phyloP scores from a whole-genome alignment of 176 grass and related monocot species.

The Hsuehochloa calcarea region DNA sequence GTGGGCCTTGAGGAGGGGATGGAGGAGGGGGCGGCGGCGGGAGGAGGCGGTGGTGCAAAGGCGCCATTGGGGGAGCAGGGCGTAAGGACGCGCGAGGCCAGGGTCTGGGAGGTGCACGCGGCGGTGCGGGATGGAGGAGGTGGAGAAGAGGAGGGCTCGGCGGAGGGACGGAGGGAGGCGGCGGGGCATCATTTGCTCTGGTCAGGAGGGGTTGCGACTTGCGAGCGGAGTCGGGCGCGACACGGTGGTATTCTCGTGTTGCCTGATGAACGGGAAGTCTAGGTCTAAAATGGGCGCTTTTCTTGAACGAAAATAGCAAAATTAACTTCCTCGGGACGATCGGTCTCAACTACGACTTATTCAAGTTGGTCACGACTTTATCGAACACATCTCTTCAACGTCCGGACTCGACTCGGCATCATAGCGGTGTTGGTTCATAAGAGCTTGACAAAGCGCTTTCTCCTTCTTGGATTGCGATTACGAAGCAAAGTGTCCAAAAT shows the following conservation, averaged over 20 bases:
- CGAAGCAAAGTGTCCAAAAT: too few species aligned
- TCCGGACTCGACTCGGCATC: too few species aligned
- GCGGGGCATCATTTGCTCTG: conserved; percentile 35
- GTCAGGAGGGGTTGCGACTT: not conserved
- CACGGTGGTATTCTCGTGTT: not conserved
- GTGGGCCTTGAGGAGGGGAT: conserved; percentile 14
- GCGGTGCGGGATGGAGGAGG: not conserved
- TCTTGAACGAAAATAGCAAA: too few species aligned
- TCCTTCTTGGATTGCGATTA: too few species aligned
- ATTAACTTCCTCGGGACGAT: too few species aligned
- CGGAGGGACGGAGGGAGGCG: conserved; percentile 22
- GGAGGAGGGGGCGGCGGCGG: not conserved
- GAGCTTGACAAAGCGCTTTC: too few species aligned
- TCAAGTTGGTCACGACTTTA: too few species aligned
- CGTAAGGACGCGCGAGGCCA: not conserved
- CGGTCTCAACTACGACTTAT: too few species aligned
- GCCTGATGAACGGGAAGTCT: not conserved
- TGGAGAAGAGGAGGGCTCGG: conserved; percentile 19
- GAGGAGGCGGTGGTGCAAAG: conserved; percentile 8
- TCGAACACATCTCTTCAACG: too few species aligned
- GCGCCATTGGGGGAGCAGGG: conserved; percentile 13
- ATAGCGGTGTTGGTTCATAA: too few species aligned
- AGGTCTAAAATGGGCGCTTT: too few species aligned
- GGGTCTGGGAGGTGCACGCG: not conserved
- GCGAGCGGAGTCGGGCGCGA: not conserved